Percentiles rank a stretch among this genome's conserved stretches.
Conservation (phyloP, 352 stramenopile genomes). For the Phytophthora tubulina region DNA sequence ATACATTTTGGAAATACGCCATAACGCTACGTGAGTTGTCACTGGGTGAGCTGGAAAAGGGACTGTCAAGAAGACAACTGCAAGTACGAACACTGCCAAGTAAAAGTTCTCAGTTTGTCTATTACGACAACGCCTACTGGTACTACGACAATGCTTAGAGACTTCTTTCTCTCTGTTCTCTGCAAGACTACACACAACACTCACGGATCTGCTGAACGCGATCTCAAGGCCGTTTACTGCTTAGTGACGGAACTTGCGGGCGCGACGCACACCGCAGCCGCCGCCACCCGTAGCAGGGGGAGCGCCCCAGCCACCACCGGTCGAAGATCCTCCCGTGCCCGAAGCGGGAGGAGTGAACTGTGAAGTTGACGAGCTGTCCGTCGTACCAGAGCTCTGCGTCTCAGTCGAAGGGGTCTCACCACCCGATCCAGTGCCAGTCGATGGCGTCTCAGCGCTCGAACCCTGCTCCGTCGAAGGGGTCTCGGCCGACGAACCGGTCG, state of each 20-base stretch:
- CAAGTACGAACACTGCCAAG: neutral
- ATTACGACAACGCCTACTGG: conserved; percentile 23
- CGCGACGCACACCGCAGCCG: conserved; percentile 15
- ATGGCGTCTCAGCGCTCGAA: conserved; percentile 8
- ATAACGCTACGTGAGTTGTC: no score
- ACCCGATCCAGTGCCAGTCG: no score
- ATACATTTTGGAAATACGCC: neutral
- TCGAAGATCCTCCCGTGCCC: neutral
- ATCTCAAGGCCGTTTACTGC: neutral
- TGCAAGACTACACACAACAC: conserved; percentile 17
- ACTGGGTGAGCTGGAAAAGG: no score
- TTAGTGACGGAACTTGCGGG: conserved; percentile 33
- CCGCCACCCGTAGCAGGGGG: conserved; percentile 4
- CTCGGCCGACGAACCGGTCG: neutral
- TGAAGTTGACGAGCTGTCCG: neutral
- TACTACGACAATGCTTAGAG: conserved; percentile 13
- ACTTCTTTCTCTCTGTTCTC: conserved; percentile 22
- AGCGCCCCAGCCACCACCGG: conserved; percentile 2
- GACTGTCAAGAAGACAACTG: neutral
- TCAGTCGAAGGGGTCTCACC: conserved; percentile 11
- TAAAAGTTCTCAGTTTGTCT: conserved; percentile 15
- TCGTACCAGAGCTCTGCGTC: neutral
- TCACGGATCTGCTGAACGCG: conserved; percentile 3
- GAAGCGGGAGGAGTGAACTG: neutral
- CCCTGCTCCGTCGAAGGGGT: neutral